Conservation (phyloP, 1,284 basidiomycete species). For the Moesziomyces sp. region DNA sequence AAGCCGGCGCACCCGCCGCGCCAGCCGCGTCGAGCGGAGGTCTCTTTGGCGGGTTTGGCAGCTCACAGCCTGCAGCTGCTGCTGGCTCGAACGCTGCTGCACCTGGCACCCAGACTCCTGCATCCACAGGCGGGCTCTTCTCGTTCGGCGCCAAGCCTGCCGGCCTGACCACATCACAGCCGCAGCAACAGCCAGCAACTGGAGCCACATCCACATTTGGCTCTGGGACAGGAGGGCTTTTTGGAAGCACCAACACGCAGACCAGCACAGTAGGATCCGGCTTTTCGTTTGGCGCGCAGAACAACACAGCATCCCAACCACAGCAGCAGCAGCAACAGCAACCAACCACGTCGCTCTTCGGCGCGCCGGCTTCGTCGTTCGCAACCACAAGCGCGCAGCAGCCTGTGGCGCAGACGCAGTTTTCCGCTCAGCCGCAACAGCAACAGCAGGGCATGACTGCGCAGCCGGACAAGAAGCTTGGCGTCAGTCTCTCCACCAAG, state of each 20-base stretch:
- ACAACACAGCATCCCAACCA: slow-evolving; percentile 17
- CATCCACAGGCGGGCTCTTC: slow-evolving; percentile 23
- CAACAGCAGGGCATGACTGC: slow-evolving; percentile 8
- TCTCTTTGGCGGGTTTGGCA: slow-evolving; percentile 31
- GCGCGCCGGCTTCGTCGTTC: slow-evolving; percentile 27
- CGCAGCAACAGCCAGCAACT: slow-evolving; percentile 22
- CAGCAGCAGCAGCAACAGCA: slow-evolving; percentile 18
- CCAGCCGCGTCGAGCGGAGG: slow-evolving; percentile 19
- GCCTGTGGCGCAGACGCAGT: slow-evolving; percentile 26
- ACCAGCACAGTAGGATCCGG: slow-evolving; percentile 18
- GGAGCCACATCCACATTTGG: slow-evolving; percentile 38
- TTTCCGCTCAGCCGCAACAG: slow-evolving; percentile 14
- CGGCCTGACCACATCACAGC: slow-evolving; percentile 7
- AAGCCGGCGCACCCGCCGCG: slow-evolving; percentile 20
- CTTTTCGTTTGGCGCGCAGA: slow-evolving; percentile 33
- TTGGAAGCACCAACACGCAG: slow-evolving; percentile 27
- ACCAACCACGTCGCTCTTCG: slow-evolving; percentile 35
- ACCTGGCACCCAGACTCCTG: slow-evolving; percentile 23
- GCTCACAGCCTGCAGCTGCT: slow-evolving; percentile 28
- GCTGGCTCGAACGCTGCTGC: slow-evolving; percentile 4
- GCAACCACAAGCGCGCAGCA: slow-evolving; percentile 26
- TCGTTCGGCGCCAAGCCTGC: slow-evolving; percentile 41
- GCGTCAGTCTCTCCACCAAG: slow-evolving; percentile 45
- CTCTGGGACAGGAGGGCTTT: slow-evolving; percentile 23
- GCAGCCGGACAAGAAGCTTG: slow-evolving; percentile 56